Conservation (phyloP, 352 stramenopile genomes). For the Peronosclerospora sorghi region DNA sequence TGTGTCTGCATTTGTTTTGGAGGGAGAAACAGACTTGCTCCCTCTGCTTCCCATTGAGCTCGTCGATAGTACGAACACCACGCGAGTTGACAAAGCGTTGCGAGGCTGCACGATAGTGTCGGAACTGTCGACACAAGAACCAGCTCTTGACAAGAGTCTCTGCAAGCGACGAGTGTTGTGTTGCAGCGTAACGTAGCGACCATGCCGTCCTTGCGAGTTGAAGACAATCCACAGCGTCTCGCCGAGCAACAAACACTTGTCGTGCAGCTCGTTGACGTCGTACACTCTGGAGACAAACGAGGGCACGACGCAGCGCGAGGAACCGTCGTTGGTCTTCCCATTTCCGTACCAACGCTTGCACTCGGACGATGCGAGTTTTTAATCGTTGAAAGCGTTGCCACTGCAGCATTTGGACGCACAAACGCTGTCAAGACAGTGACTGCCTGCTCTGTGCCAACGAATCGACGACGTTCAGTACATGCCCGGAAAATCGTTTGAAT, state of each 20-base stretch:
- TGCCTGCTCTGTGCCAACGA: slow-evolving; percentile 33
- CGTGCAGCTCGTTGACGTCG: slow-evolving; percentile 25
- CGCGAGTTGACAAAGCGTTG: slow-evolving; percentile 27
- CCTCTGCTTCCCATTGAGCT: slow-evolving; percentile 29
- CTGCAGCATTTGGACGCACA: slow-evolving; percentile 56
- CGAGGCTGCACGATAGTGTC: slow-evolving; percentile 14
- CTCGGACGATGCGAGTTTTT: slow-evolving; percentile 53
- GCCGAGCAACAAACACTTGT: slow-evolving; percentile 10
- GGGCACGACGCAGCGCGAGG: slow-evolving; percentile 8
- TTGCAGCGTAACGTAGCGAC: slow-evolving; percentile 32
- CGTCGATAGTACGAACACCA: slow-evolving; percentile 32
- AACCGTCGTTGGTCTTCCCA: slow-evolving; percentile 30
- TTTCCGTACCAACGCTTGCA: slow-evolving; percentile 48
- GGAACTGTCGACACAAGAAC: slow-evolving; percentile 36
- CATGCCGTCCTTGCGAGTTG: slow-evolving; percentile 48
- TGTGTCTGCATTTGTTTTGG: slow-evolving; percentile 25
- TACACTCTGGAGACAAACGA: slow-evolving; percentile 38
- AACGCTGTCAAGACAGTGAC: slow-evolving; percentile 59
- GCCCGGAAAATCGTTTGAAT: slow-evolving; percentile 45
- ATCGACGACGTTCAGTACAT: slow-evolving; percentile 28
- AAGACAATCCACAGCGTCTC: slow-evolving; percentile 23
- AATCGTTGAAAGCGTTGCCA: slow-evolving; percentile 46
- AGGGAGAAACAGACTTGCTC: slow-evolving; percentile 37
- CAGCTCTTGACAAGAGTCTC: slow-evolving; percentile 43
- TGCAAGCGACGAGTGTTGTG: slow-evolving; percentile 26